A percentile compares a stretch with the other conserved stretches of the same genome.
Conservation (phyloP, 169 alveolate genomes). For the Amoebophrya sp. region DNA sequence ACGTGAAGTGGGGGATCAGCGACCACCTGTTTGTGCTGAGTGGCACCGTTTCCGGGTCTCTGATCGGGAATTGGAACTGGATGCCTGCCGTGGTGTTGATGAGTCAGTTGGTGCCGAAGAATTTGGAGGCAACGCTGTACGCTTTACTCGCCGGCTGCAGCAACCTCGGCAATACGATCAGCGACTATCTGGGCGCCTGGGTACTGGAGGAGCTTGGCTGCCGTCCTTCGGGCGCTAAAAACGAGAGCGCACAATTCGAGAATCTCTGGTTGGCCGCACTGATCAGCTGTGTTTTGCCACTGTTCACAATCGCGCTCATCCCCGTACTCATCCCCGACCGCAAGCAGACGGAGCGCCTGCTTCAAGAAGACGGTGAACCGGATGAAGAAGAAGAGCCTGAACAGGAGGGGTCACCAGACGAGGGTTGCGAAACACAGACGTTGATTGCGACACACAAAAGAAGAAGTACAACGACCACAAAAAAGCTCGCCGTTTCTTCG, state of each 20-base stretch:
- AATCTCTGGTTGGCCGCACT: slow-evolving; percentile 28
- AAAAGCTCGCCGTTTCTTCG: background rate
- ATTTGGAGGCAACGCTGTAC: slow-evolving; percentile 34
- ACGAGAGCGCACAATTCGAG: background rate
- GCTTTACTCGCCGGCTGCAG: slow-evolving; percentile 36
- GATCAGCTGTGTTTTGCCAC: background rate
- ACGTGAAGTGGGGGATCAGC: slow-evolving; percentile 38
- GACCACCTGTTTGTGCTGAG: slow-evolving; percentile 47
- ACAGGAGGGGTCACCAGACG: too few relatives aligned
- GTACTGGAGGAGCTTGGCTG: slow-evolving; percentile 26
- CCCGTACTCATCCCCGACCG: background rate
- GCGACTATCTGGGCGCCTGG: slow-evolving; percentile 27
- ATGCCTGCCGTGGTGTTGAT: slow-evolving; percentile 30
- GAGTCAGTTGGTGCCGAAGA: background rate
- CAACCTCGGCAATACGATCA: background rate
- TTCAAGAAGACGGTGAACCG: too few relatives aligned
- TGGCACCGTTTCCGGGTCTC: slow-evolving; percentile 33
- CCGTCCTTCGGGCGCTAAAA: background rate
- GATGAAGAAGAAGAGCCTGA: too few relatives aligned
- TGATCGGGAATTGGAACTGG: slow-evolving; percentile 48
- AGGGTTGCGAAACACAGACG: too few relatives aligned
- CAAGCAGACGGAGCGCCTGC: background rate
- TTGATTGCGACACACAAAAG: too few relatives aligned
- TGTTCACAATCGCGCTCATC: background rate
- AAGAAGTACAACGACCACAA: too few relatives aligned